Conservation (phyloP, 1,284 basidiomycete genomes). For the Pseudozyma pruni region DNA sequence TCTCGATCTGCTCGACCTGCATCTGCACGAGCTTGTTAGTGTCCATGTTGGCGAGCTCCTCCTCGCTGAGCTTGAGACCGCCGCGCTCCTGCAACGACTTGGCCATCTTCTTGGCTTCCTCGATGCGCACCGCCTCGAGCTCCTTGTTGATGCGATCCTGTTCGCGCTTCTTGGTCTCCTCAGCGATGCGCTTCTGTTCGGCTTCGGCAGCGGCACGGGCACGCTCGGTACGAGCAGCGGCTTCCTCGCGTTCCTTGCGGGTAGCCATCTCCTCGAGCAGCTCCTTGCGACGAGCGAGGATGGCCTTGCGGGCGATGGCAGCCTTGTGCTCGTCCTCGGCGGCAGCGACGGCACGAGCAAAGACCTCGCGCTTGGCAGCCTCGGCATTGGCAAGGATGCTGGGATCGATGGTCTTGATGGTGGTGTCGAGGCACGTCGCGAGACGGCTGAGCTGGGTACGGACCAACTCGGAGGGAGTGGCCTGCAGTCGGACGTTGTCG, state of each 20-base stretch:
- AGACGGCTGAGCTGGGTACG: conserved; percentile 66
- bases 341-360: conserved; percentile 59
- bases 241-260: conserved; percentile 90
- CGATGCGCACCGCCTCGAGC: conserved; percentile 82
- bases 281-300: conserved; percentile 88
- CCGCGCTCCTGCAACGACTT: conserved; percentile 85
- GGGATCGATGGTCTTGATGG: conserved; percentile 62
- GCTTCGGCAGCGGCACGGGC: conserved; percentile 73
- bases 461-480: conserved; percentile 65
- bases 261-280: conserved; percentile 85
- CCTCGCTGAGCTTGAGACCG: conserved; percentile 84
- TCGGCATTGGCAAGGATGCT: conserved; percentile 48
- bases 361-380: conserved; percentile 54
- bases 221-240: conserved; percentile 80
- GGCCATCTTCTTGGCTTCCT: conserved; percentile 90
- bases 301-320: conserved; percentile 66
- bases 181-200: conserved; percentile 76
- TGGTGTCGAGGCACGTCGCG: conserved; percentile 62
- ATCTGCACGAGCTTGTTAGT: conserved; percentile 88
- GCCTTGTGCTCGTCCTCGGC: conserved; percentile 65
- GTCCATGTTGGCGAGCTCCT: conserved; percentile 82
- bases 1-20: conserved; percentile 81
- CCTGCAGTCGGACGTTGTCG: conserved; percentile 62
- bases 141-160: conserved; percentile 82
- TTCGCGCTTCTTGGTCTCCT: conserved; percentile 79